Percentiles rank a stretch among this genome's conserved stretches.
Evolutionary conservation across 2,329 filamentous ascomycete genomes (phyloP).

Genomic region (Colletotrichum sp.): DNA sequence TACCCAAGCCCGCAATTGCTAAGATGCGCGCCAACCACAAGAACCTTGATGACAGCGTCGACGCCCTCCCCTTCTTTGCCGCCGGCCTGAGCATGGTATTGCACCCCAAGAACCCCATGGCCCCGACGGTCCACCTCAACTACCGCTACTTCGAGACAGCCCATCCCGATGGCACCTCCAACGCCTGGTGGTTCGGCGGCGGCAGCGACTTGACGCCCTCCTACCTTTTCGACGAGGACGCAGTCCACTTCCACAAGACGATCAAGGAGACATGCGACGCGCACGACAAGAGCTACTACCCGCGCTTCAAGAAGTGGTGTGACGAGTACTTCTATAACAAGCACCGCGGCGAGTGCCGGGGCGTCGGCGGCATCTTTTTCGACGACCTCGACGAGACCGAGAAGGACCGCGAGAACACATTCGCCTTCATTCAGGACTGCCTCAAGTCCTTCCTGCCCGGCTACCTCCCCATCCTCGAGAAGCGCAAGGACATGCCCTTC

Average conservation of each 20-base stretch:
- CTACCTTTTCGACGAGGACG: constrained; percentile 97
- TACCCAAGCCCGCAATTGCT: constrained; percentile 85
- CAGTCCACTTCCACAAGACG: constrained; percentile 92
- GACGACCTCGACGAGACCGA: constrained; percentile 91
- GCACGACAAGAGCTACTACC: constrained; percentile 91
- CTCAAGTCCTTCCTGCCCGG: constrained; percentile 87
- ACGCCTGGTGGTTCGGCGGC: constrained; percentile 98
- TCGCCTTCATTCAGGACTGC: constrained; percentile 87
- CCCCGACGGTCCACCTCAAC: constrained; percentile 96
- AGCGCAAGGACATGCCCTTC: constrained; percentile 90
- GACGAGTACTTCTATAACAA: constrained; percentile 97
- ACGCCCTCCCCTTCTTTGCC: constrained; percentile 93
- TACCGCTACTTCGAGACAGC: constrained; percentile 99
- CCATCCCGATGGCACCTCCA: constrained; percentile 78
- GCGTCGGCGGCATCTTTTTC: constrained; percentile 97
- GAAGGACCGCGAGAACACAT: constrained; percentile 87
- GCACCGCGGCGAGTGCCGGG: constrained; percentile 85
- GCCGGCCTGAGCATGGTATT: constrained; percentile 91
- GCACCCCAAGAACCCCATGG: constrained; percentile 95
- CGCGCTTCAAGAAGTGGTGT: constrained; percentile 97
- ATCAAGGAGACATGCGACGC: constrained; percentile 93
- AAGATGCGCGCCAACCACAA: constrained; percentile 97
- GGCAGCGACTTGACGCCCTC: constrained; percentile 91
- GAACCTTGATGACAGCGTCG: constrained; percentile 76
- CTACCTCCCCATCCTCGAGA: constrained; percentile 88